A percentile compares a stretch with the other conserved stretches of the same genome.
phyloP scores from a whole-genome alignment of 768 basidiomycete genomes.

The Termitomyces sp. region DNA sequence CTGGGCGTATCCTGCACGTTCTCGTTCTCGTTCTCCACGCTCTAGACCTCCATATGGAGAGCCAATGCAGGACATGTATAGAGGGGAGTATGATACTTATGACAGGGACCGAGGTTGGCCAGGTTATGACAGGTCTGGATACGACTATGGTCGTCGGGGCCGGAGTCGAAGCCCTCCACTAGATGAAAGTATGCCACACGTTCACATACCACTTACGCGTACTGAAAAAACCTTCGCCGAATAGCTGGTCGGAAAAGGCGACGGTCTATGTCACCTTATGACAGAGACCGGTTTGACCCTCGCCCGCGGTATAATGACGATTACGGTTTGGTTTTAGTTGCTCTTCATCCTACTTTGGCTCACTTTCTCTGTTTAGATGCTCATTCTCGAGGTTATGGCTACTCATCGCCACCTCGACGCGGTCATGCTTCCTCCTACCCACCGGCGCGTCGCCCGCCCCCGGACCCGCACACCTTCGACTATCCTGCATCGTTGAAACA shows the following conservation, averaged over 20 bases:
- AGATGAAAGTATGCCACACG: constrained; percentile 55
- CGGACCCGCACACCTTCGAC: constrained; percentile 79
- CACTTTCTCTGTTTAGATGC: constrained; percentile 40
- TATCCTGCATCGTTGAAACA: constrained; percentile 81
- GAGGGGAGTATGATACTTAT: constrained; percentile 66
- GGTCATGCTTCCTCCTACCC: constrained; percentile 47
- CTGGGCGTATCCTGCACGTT: constrained; percentile 80
- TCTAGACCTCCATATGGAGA: constrained; percentile 57
- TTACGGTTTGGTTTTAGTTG: constrained; percentile 52
- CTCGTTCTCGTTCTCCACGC: constrained; percentile 81
- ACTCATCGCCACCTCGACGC: constrained; percentile 57
- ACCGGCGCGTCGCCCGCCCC: constrained; percentile 58
- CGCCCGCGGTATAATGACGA: constrained; percentile 81
- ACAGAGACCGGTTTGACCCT: constrained; percentile 80
- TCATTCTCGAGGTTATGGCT: constrained; percentile 62
- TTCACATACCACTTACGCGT: not conserved
- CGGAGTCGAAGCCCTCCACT: constrained; percentile 74
- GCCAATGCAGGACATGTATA: constrained; percentile 52
- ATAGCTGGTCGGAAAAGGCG: constrained; percentile 71
- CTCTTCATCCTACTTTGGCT: constrained; percentile 7
- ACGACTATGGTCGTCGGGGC: constrained; percentile 67
- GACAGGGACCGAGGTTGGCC: constrained; percentile 71
- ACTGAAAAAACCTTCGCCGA: constrained; percentile 8
- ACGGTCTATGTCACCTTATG: constrained; percentile 77
- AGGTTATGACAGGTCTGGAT: constrained; percentile 65